A percentile compares a stretch with the other conserved stretches of the same genome.
Conservation (phyloP, 352 stramenopile genomes). For the Phytophthora constricta region DNA sequence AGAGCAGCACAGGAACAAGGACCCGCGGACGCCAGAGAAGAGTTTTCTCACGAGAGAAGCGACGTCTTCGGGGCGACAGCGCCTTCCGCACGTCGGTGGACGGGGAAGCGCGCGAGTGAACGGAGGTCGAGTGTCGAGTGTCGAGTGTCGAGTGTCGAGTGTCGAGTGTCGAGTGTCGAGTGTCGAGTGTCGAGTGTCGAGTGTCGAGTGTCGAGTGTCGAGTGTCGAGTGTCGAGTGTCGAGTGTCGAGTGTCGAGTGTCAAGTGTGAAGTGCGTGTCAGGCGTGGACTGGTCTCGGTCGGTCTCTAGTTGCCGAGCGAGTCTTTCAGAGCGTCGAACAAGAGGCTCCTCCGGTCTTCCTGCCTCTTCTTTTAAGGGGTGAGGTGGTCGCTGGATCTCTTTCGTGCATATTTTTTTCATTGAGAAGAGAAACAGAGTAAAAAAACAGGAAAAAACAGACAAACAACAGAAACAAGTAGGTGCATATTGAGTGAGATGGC, state of each 20-base stretch:
- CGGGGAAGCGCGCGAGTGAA: too few relatives aligned
- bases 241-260: not conserved
- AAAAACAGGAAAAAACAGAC: slow-evolving; percentile 18
- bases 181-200: too few relatives aligned
- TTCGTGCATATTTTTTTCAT: not conserved
- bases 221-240: not conserved
- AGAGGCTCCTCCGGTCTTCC: not conserved
- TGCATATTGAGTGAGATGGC: slow-evolving; percentile 13
- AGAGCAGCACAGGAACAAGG: not conserved
- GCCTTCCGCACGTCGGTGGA: slow-evolving; percentile 1
- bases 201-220: too few relatives aligned
- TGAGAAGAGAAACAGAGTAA: slow-evolving; percentile 16
- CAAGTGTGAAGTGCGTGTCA: not conserved
- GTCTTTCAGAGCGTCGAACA: not conserved
- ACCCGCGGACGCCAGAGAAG: not conserved
- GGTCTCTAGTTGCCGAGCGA: not conserved
- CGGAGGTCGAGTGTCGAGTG: not conserved
- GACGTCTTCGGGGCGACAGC: not conserved
- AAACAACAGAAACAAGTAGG: slow-evolving; percentile 16
- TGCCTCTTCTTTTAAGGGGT: not conserved
- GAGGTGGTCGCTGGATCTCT: not conserved
- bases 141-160: not conserved
- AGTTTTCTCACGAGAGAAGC: not conserved
- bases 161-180: too few relatives aligned
- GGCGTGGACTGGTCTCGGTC: not conserved